A percentile compares a stretch with the other conserved stretches of the same genome.
These are phyloP conservation scores for Nothophaeocryptopus gaeumannii DNA, from an alignment of 2,329 filamentous ascomycete species.

Conservation along the genomic window DNA sequence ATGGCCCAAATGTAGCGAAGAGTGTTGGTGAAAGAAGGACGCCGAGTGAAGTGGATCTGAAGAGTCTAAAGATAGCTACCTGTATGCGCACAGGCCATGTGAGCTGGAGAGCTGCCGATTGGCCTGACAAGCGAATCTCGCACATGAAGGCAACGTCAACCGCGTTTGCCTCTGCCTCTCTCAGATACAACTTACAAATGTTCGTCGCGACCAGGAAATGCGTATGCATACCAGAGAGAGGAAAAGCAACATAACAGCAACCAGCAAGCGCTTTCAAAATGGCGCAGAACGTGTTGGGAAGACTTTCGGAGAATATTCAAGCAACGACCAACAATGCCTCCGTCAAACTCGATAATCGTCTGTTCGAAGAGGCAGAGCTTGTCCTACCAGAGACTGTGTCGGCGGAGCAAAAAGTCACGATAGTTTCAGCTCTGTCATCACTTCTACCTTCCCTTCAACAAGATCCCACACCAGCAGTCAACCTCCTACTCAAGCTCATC, in stretches of 20 bases:
- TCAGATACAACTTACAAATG: background rate
- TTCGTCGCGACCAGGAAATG: background rate
- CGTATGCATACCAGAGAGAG: background rate
- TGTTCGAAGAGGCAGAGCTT: constrained; percentile 52
- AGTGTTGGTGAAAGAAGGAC: too few relatives aligned
- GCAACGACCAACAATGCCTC: constrained; percentile 17
- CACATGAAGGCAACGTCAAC: constrained; percentile 2
- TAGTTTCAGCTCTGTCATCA: constrained; percentile 48
- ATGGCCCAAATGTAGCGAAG: too few relatives aligned
- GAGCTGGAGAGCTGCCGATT: too few relatives aligned
- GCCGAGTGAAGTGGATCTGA: too few relatives aligned
- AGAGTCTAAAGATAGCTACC: too few relatives aligned
- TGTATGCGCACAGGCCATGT: too few relatives aligned
- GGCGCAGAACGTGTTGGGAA: constrained; percentile 16
- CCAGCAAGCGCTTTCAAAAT: constrained; percentile 6
- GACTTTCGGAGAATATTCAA: constrained; percentile 19
- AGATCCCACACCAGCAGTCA: constrained; percentile 55
- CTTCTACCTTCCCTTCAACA: constrained; percentile 55
- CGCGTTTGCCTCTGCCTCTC: constrained; percentile 6
- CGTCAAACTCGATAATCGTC: constrained; percentile 43
- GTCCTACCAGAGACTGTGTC: constrained; percentile 42
- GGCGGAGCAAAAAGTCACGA: constrained; percentile 29
- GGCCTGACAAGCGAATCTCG: too few relatives aligned
- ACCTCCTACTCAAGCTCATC: constrained; percentile 52
- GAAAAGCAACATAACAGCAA: too few relatives aligned